phyloP scores from a whole-genome alignment of 1,284 basidiomycete species.

The Boletus calvinii region DNA sequence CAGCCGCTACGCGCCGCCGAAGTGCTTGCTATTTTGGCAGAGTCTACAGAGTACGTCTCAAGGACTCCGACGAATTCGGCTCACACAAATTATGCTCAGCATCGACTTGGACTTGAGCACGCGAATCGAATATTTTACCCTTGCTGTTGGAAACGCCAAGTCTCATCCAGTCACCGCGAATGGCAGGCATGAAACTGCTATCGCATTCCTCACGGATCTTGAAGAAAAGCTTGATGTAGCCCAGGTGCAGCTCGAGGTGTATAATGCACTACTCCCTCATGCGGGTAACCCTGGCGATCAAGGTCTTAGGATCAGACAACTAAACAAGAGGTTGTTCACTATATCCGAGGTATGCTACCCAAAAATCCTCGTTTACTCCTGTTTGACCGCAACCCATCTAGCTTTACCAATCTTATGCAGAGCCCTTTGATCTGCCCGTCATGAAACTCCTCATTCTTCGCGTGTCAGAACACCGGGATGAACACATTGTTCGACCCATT shows the following conservation, averaged over 20 bases:
- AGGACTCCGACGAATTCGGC: not conserved
- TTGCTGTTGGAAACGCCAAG: constrained; percentile 95
- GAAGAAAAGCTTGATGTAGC: constrained; percentile 98
- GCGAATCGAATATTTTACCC: constrained; percentile 85
- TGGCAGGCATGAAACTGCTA: constrained; percentile 78
- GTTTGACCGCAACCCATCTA: constrained; percentile 34
- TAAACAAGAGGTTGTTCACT: constrained; percentile 58
- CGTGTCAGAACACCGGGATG: constrained; percentile 90
- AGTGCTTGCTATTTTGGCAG: constrained; percentile 83
- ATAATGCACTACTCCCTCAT: constrained; percentile 61
- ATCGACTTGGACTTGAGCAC: constrained; percentile 69
- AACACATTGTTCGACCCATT: constrained; percentile 76
- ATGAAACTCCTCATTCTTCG: constrained; percentile 91
- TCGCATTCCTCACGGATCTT: constrained; percentile 88
- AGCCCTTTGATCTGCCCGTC: constrained; percentile 82
- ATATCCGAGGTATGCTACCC: constrained; percentile 62
- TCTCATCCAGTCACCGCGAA: constrained; percentile 80
- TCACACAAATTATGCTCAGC: constrained; percentile 36
- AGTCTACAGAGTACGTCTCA: constrained; percentile 71
- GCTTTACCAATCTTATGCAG: constrained; percentile 89
- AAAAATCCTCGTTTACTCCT: not conserved
- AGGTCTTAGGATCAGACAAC: constrained; percentile 51
- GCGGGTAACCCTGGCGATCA: constrained; percentile 58
- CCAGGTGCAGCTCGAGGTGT: constrained; percentile 92
- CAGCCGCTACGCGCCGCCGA: constrained; percentile 85